Conservation (phyloP, 495 filamentous ascomycete species). For the Poronia punctata region DNA sequence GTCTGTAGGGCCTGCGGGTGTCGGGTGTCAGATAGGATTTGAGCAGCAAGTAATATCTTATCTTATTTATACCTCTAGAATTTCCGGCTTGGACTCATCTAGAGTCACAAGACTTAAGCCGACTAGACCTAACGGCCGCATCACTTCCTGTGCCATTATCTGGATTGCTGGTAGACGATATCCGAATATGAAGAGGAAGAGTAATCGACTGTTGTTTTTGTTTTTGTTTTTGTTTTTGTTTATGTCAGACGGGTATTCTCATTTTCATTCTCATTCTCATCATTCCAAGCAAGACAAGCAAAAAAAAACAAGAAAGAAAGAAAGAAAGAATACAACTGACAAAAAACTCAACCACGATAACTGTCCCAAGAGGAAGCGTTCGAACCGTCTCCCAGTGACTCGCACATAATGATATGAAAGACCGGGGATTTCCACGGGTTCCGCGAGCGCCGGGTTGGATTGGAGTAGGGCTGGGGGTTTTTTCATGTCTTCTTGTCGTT, state of each 20-base stretch:
- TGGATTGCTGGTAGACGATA: slow-evolving; percentile 60
- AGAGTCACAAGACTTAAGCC: slow-evolving; percentile 61
- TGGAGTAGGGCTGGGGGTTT: slow-evolving; percentile 30
- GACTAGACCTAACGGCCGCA: slow-evolving; percentile 59
- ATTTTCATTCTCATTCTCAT: background rate
- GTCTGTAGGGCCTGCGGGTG: slow-evolving; percentile 22
- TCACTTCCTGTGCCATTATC: slow-evolving; percentile 60
- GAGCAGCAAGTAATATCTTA: background rate
- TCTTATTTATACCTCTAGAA: slow-evolving; percentile 39
- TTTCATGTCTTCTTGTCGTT: slow-evolving; percentile 44
- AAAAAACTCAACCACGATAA: slow-evolving; percentile 62
- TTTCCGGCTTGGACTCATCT: slow-evolving; percentile 54
- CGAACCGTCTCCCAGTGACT: slow-evolving; percentile 66
- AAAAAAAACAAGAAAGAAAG: background rate
- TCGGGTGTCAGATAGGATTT: background rate
- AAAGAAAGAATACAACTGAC: slow-evolving; percentile 28
- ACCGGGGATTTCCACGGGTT: slow-evolving; percentile 50
- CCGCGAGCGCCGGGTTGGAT: slow-evolving; percentile 34
- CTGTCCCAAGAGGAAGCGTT: slow-evolving; percentile 57
- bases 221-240: slow-evolving; percentile 1
- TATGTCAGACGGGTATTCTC: background rate
- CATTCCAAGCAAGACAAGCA: background rate
- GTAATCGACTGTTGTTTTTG: slow-evolving; percentile 40
- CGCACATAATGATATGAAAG: slow-evolving; percentile 56
- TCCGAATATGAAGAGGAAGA: slow-evolving; percentile 54